Conservation (phyloP, 1,139 yeast genomes). For the Debaryomyces psychrophilus region DNA sequence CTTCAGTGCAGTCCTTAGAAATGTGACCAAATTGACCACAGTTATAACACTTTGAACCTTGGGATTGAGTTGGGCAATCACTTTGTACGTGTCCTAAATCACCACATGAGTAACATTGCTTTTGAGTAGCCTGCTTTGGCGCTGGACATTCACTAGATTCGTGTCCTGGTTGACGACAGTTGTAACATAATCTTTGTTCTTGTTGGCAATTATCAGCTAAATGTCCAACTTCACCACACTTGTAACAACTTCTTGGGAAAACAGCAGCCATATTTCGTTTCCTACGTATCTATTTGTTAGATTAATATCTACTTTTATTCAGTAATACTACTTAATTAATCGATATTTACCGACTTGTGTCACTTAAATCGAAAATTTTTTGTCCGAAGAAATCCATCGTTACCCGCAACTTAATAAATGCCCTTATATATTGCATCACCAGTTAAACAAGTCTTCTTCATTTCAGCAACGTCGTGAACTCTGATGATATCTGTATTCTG, state of each 20-base stretch:
- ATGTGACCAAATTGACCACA: constrained; percentile 83
- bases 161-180: constrained; percentile 90
- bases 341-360: constrained; percentile 6
- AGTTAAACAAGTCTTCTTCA: constrained; percentile 61
- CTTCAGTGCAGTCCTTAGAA: constrained; percentile 67
- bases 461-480: constrained; percentile 81
- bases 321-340: constrained; percentile 4
- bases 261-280: constrained; percentile 53
- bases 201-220: constrained; percentile 86
- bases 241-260: constrained; percentile 85
- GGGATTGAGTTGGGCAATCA: constrained; percentile 60
- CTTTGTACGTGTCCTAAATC: constrained; percentile 71
- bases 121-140: constrained; percentile 80
- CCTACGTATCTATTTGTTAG: constrained; percentile 9
- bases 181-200: constrained; percentile 85
- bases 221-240: constrained; percentile 93
- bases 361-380: constrained; percentile 10
- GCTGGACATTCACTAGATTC: constrained; percentile 85
- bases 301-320: constrained; percentile 4
- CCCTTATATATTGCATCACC: constrained; percentile 79
- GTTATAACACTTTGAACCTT: constrained; percentile 55
- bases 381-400: constrained; percentile 6
- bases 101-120: constrained; percentile 90
- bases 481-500: constrained; percentile 81
- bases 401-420: constrained; percentile 18